Percentiles rank a stretch among this genome's conserved stretches.
These are phyloP conservation scores for Ligustrum vulgare DNA, from an alignment of 257 asterid species.

Conservation along the genomic window DNA sequence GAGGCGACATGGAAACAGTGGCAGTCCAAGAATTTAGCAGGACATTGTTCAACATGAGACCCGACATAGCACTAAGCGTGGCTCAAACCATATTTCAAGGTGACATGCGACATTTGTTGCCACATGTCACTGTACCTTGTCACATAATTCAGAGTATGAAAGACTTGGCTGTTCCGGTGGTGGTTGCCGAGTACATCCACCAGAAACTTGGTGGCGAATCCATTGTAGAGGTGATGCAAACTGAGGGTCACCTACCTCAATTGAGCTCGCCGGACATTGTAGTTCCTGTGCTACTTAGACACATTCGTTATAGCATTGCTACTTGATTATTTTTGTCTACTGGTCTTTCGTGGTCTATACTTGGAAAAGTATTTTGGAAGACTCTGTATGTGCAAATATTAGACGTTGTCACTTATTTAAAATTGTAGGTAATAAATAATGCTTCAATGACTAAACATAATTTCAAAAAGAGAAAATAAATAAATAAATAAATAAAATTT, in stretches of 20 bases:
- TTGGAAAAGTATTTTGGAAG: not conserved
- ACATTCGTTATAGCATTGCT: constrained; percentile 48
- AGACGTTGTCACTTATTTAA: too few species aligned
- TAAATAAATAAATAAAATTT: too few species aligned
- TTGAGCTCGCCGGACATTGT: constrained; percentile 74
- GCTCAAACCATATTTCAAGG: constrained; percentile 59
- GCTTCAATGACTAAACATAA: too few species aligned
- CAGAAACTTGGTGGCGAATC: constrained; percentile 64
- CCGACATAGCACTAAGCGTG: constrained; percentile 76
- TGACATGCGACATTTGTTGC: constrained; percentile 52
- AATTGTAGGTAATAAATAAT: too few species aligned
- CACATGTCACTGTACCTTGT: constrained; percentile 62
- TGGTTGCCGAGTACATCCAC: constrained; percentile 70
- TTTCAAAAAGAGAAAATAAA: too few species aligned
- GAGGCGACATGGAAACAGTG: constrained; percentile 80
- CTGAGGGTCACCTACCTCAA: constrained; percentile 86
- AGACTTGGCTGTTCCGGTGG: constrained; percentile 85
- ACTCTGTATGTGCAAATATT: not conserved
- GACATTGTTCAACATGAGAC: constrained; percentile 85
- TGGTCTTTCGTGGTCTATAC: not conserved
- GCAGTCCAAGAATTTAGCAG: constrained; percentile 84
- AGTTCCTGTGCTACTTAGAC: constrained; percentile 67
- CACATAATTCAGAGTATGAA: constrained; percentile 79
- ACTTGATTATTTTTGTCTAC: constrained; percentile 9
- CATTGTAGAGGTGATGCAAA: constrained; percentile 74